phyloP scores from a whole-genome alignment of 441 rosid genomes.

The Gossypium schwendimanii region DNA sequence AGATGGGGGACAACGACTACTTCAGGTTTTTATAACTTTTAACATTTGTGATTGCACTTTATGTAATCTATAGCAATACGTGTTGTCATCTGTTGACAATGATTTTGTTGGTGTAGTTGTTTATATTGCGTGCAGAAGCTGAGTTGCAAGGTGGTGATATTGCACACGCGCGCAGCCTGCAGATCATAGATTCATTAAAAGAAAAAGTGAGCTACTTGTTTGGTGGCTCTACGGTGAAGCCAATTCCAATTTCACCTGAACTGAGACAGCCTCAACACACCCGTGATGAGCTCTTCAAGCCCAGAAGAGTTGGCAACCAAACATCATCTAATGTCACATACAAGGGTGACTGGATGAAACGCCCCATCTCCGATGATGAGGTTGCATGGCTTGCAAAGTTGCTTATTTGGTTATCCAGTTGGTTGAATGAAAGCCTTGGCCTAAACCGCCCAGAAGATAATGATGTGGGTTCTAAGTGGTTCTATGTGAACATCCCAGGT shows the following conservation, averaged over 20 bases:
- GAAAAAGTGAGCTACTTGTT: slow-evolving; percentile 43
- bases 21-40: slow-evolving; percentile 49
- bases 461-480: slow-evolving; percentile 29
- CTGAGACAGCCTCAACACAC: slow-evolving; percentile 29
- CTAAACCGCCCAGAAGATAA: slow-evolving; percentile 36
- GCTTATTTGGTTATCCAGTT: slow-evolving; percentile 48
- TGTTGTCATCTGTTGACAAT: not conserved
- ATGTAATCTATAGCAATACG: not conserved
- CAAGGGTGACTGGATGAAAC: slow-evolving; percentile 85
- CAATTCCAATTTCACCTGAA: slow-evolving; percentile 38
- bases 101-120: slow-evolving; percentile 52
- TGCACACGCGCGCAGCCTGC: slow-evolving; percentile 27
- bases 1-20: slow-evolving; percentile 80
- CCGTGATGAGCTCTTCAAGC: slow-evolving; percentile 67
- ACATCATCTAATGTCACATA: slow-evolving; percentile 33
- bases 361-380: slow-evolving; percentile 73
- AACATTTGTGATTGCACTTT: not conserved
- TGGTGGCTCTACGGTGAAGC: slow-evolving; percentile 44
- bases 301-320: slow-evolving; percentile 50
- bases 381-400: slow-evolving; percentile 71
- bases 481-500: slow-evolving; percentile 43
- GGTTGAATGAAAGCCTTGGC: slow-evolving; percentile 61
- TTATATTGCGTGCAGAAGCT: slow-evolving; percentile 71
- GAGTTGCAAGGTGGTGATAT: slow-evolving; percentile 61
- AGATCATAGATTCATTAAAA: slow-evolving; percentile 53